Evolutionary conservation across 2,329 filamentous ascomycete genomes (phyloP), one percentile per base, ranked within the genome.

Genomic region (Coleophoma eucalyptorum): DNA sequence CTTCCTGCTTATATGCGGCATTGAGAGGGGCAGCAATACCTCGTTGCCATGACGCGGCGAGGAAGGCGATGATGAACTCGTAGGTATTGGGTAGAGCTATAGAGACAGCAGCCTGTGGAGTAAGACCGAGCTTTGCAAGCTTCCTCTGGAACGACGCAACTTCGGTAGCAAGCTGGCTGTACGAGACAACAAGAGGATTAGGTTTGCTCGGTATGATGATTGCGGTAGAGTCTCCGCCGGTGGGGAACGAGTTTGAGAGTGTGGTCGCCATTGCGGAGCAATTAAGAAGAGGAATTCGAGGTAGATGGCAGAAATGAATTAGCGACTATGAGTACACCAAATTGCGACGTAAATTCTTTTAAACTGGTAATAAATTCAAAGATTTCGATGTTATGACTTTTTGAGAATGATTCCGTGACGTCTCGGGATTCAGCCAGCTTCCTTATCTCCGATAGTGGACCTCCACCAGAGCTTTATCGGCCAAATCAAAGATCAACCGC

Each of bases 1-100:
- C 90, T 51, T 85, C 85, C 70, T 94, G 89, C 73, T 92, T 95
- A 75, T 95, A 95, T 42, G 85, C 86, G 38, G 90, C 84, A 69
- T 96, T 95, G 58, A 96, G 74, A n/a, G 90, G 90, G 3, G 90
- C 90, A 7, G 90, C 90, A 59, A 94, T 86, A 31, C 78, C 88
- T 62, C 90, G 81, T 73, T 94, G 90, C 83, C 86, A 90, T n/a
- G 89, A 83, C 16, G 84, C 80, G n/a, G 89, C 90, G 42, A 95
- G 79, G 71, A 95, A 96, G 2, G 89, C 84, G 50, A 94, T 84
- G 65, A 95, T 88, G 71, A 95, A 94, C 68, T 92, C 89, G 70
- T 90, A 92, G 48, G 86, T 90, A 73, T 95, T 95, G 52, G 87
- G 81, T 16, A 91, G 79, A 26, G 90, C 87, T 66, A 95, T 91